phyloP scores from a whole-genome alignment of 1,284 basidiomycete genomes.

The Cryptococcus sp. region DNA sequence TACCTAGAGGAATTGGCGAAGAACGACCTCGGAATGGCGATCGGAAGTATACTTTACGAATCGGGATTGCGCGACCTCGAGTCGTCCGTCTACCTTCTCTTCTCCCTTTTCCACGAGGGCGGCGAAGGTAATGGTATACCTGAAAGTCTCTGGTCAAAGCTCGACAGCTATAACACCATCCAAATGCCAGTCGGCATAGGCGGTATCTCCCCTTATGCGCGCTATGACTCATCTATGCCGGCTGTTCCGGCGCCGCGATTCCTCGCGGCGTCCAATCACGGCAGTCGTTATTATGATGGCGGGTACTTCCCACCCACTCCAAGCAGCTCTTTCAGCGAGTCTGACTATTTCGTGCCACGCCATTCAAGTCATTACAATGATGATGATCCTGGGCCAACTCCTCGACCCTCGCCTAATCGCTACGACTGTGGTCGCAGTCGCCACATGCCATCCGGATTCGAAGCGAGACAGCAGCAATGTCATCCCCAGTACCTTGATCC shows the following conservation, averaged over 20 bases:
- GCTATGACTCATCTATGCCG: neutral
- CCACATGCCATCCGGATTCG: neutral
- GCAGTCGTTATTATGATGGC: neutral
- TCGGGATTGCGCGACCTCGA: conserved; percentile 28
- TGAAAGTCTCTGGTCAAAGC: conserved; percentile 34
- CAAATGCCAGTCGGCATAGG: conserved; percentile 10
- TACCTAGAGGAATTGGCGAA: conserved; percentile 25
- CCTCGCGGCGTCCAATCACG: neutral
- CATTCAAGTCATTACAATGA: neutral
- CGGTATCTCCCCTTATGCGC: conserved; percentile 10
- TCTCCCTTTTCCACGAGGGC: conserved; percentile 13
- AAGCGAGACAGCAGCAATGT: neutral
- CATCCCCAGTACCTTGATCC: neutral
- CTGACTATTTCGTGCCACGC: conserved; percentile 4
- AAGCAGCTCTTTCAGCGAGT: conserved; percentile 1
- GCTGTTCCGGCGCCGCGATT: conserved; percentile 3
- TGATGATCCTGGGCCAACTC: conserved; percentile 3
- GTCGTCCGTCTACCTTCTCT: conserved; percentile 27
- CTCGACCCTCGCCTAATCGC: conserved; percentile 4
- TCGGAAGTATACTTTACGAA: conserved; percentile 38
- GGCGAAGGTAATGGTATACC: conserved; percentile 47
- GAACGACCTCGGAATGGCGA: conserved; percentile 20
- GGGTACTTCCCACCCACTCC: neutral
- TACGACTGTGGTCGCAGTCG: neutral
- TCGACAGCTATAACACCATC: conserved; percentile 18